Conservation (phyloP, 2,329 filamentous ascomycete genomes). For the Cladosporium sp. region DNA sequence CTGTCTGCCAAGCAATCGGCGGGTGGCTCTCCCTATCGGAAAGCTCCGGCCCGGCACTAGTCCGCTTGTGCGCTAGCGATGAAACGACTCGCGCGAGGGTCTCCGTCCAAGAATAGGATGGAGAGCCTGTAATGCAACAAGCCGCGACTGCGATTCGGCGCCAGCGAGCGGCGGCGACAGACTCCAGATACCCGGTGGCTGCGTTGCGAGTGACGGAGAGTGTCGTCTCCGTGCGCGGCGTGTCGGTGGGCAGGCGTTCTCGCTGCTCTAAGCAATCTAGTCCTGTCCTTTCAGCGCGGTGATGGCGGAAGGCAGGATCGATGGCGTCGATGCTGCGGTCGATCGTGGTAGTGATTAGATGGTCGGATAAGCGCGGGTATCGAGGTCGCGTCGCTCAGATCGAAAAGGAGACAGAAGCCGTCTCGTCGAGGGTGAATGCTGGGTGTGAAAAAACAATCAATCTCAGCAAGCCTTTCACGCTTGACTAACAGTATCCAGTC, state of each 20-base stretch:
- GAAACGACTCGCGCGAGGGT: too few species aligned
- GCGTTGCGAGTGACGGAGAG: too few species aligned
- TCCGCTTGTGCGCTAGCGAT: too few species aligned
- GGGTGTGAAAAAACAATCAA: neutral
- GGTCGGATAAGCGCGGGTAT: constrained; percentile 1
- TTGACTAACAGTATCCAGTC: neutral
- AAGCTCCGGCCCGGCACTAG: too few species aligned
- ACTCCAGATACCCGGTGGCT: neutral
- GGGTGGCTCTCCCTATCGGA: too few species aligned
- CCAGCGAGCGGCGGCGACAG: neutral
- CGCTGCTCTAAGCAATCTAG: neutral
- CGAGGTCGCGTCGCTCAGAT: neutral
- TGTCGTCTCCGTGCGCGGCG: too few species aligned
- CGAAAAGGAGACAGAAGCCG: neutral
- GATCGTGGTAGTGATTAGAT: neutral
- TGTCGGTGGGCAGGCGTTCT: neutral
- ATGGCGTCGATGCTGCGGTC: neutral
- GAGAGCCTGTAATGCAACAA: neutral
- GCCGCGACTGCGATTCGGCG: neutral
- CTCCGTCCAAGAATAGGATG: too few species aligned
- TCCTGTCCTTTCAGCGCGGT: neutral
- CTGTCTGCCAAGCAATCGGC: neutral
- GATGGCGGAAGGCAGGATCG: neutral
- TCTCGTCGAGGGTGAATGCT: neutral
- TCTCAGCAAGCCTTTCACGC: neutral